Percentiles rank a stretch among this genome's conserved stretches.
phyloP scores from a whole-genome alignment of 371 early-diverging fungal genomes.

The Syncephalastrum racemosum region DNA sequence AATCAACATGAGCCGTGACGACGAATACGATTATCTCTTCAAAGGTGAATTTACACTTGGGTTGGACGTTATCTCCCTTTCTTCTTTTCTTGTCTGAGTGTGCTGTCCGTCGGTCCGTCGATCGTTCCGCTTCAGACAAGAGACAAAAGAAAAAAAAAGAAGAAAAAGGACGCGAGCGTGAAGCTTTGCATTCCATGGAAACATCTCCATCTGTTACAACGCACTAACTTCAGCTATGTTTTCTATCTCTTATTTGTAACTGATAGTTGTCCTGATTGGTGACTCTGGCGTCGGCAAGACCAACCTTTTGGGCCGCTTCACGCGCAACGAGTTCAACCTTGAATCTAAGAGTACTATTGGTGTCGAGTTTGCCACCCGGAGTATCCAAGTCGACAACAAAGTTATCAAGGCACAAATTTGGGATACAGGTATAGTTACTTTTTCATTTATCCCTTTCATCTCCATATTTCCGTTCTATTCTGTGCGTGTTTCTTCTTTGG shows the following conservation, averaged over 20 bases:
- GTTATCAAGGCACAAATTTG: slow-evolving; percentile 99
- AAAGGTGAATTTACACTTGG: slow-evolving; percentile 62
- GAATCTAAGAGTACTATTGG: slow-evolving; percentile 99
- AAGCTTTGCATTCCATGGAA: too few relatives aligned
- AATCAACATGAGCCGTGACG: slow-evolving; percentile 79
- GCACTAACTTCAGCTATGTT: neutral
- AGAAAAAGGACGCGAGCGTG: neutral
- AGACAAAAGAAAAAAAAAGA: neutral
- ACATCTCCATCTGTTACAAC: neutral
- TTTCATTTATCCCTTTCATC: too few relatives aligned
- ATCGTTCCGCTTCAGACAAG: too few relatives aligned
- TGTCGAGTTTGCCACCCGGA: slow-evolving; percentile 99
- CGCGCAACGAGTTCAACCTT: slow-evolving; percentile 95
- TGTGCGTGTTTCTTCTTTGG: too few relatives aligned
- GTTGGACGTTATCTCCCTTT: neutral
- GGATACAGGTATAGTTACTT: slow-evolving; percentile 68
- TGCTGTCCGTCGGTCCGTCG: neutral
- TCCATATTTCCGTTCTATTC: too few relatives aligned
- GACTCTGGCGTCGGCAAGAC: slow-evolving; percentile 99
- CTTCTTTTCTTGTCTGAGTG: slow-evolving; percentile 1
- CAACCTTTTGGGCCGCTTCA: slow-evolving; percentile 97
- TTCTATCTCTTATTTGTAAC: neutral
- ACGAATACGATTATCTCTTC: slow-evolving; percentile 96
- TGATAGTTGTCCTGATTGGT: slow-evolving; percentile 97
- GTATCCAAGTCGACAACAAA: slow-evolving; percentile 95